Base-by-base conservation (phyloP, 768 basidiomycete genomes). In the Neoboletus brunneissimus region DNA sequence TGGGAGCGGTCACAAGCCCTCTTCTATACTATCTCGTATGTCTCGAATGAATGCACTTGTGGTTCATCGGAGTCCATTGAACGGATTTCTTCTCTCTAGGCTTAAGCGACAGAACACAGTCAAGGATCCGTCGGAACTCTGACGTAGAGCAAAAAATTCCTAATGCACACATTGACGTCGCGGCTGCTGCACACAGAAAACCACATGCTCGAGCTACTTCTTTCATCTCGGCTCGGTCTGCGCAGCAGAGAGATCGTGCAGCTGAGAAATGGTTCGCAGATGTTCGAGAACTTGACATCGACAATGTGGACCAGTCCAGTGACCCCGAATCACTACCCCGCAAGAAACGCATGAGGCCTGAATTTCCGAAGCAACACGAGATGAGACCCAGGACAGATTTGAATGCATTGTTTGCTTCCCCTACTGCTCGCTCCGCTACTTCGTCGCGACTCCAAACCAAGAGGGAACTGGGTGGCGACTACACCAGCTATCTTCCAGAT, bases 401-500 rank as follows among this genome's bases (percentile, higher is more conserved):
- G 27, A 55, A 60, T 22, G 51, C 53, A 29, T 48, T 70, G 8
- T 71, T 69, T 47, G 11, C 55, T 45, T 29, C 56, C 23, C 8
- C 57, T 23, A 34, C 54, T 23, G 18, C 25, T 31, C 42, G 27
- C 29, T 49, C 53, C 13, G 54, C 55, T 12, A n/a, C 45, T 15
- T 58, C 53, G 22, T 11, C 35, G 27, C 72, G 70, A 51, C 44
- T 70, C 42, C 72, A 68, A 43, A 53, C 50, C 34, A 60, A 65
- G 57, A 65, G 70, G 45, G 81, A 82, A 63, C 56, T 70, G 16
- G 80, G 74, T 5, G 82, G 83, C 29, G 78, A 83, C 59, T 87
- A 87, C 61, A 70, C 76, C 16, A 75, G 75, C 37, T 81, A 79
- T 58, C 65, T 78, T 44, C 71, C 75, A 10, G 54, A 56, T 12